These are phyloP conservation scores for Entoloma clypeatum DNA, from an alignment of 1,284 basidiomycete genomes.

Conservation along the genomic window DNA sequence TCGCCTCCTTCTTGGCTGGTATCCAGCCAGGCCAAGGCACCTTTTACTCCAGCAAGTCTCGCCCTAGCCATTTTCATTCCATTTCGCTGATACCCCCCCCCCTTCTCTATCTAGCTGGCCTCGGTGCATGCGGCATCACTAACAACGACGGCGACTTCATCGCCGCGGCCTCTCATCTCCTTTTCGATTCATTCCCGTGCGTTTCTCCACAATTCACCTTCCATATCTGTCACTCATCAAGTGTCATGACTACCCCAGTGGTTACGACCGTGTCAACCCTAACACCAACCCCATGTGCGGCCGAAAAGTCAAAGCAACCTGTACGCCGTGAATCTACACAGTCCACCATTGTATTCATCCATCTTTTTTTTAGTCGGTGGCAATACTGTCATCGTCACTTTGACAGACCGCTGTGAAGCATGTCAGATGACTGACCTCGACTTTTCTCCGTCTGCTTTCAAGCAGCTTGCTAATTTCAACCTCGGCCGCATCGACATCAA, in stretches of 20 bases:
- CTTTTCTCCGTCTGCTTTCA: conserved; percentile 56
- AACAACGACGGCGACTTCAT: conserved; percentile 56
- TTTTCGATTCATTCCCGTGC: conserved; percentile 65
- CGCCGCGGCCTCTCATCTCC: conserved; percentile 51
- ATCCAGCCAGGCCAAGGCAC: conserved; percentile 54
- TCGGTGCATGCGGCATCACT: conserved; percentile 67
- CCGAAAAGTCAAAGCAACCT: conserved; percentile 40
- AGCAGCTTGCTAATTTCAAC: conserved; percentile 27
- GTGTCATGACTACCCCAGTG: conserved; percentile 31
- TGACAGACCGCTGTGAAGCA: conserved; percentile 61
- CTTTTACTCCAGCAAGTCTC: conserved; percentile 43
- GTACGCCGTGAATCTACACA: conserved; percentile 35
- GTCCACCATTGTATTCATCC: conserved; percentile 1
- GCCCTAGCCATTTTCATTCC: neutral
- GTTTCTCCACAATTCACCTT: conserved; percentile 28
- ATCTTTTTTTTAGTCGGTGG: conserved; percentile 42
- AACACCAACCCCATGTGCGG: conserved; percentile 64
- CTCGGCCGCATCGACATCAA: conserved; percentile 53
- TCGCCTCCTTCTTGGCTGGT: conserved; percentile 40
- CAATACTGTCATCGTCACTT: conserved; percentile 42
- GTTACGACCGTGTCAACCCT: conserved; percentile 49
- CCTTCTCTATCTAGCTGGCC: conserved; percentile 38
- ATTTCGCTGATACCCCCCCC: conserved; percentile 2
- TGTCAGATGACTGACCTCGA: conserved; percentile 53
- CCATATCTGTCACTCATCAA: conserved; percentile 11